phyloP scores from a whole-genome alignment of 257 asterid genomes.

The Rauvolfia tetraphylla region DNA sequence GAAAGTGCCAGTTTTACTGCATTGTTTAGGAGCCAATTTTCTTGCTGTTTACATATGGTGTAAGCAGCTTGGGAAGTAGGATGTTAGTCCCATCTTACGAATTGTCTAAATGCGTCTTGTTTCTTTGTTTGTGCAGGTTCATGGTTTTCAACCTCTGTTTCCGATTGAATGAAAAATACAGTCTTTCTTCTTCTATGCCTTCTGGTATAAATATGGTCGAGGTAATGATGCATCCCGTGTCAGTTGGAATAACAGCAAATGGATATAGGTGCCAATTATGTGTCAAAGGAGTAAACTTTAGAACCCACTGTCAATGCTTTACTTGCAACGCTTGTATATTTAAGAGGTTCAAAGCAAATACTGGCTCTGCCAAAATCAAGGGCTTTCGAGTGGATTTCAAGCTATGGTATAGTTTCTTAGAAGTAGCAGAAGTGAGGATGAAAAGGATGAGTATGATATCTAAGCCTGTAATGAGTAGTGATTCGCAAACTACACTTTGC shows the following conservation, averaged over 20 bases:
- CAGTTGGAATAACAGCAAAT: slow-evolving; percentile 9
- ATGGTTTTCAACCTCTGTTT: not conserved
- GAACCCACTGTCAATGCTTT: slow-evolving; percentile 23
- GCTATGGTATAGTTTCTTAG: slow-evolving; percentile 17
- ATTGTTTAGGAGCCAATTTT: not conserved
- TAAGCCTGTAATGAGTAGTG: slow-evolving; percentile 8
- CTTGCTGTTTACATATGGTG: slow-evolving; percentile 1
- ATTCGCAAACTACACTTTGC: slow-evolving; percentile 9
- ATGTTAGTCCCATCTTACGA: not conserved
- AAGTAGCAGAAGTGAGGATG: slow-evolving; percentile 15
- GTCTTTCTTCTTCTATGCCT: not conserved
- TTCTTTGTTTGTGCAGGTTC: slow-evolving; percentile 2
- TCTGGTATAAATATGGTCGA: slow-evolving; percentile 20
- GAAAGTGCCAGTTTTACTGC: not conserved
- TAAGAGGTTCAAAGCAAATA: slow-evolving; percentile 21
- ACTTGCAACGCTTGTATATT: slow-evolving; percentile 24
- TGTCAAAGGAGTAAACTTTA: not conserved
- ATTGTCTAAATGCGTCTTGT: not conserved
- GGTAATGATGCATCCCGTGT: slow-evolving; percentile 9
- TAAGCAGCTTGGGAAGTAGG: not conserved
- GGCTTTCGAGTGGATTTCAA: slow-evolving; percentile 16
- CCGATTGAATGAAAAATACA: not conserved
- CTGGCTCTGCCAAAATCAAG: slow-evolving; percentile 11
- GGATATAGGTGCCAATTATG: not conserved
- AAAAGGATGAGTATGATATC: slow-evolving; percentile 2